phyloP scores from a whole-genome alignment of 371 early-diverging fungal genomes.

The Rhizomucor pusillus region DNA sequence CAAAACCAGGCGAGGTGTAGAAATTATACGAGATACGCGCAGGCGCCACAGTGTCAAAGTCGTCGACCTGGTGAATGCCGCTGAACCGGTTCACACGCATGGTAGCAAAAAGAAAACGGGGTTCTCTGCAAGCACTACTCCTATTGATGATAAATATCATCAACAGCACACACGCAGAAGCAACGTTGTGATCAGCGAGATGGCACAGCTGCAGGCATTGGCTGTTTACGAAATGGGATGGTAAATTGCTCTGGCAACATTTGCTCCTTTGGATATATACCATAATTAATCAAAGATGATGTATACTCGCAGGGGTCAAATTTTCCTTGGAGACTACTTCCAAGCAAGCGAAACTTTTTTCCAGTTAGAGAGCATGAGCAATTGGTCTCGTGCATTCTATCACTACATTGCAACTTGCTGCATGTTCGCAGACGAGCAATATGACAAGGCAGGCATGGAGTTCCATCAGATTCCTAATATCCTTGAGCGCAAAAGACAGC shows the following conservation, averaged over 20 bases:
- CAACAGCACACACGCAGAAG: slow-evolving; percentile 6
- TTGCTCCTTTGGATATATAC: too few relatives aligned
- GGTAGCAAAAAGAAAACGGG: neutral
- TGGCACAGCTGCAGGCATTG: slow-evolving; percentile 39
- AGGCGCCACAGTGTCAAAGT: slow-evolving; percentile 20
- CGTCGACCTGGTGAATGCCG: neutral
- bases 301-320: slow-evolving; percentile 34
- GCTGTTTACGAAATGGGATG: slow-evolving; percentile 53
- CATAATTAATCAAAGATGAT: neutral
- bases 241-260: slow-evolving; percentile 18
- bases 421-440: slow-evolving; percentile 51
- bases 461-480: slow-evolving; percentile 41
- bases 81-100: slow-evolving; percentile 5
- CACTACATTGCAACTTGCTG: slow-evolving; percentile 55
- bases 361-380: slow-evolving; percentile 47
- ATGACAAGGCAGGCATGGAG: slow-evolving; percentile 45
- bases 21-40: slow-evolving; percentile 40
- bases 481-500: slow-evolving; percentile 29
- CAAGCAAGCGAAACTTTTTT: slow-evolving; percentile 50
- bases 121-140: neutral
- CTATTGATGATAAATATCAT: slow-evolving; percentile 1
- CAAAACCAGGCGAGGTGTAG: slow-evolving; percentile 36
- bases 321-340: slow-evolving; percentile 50
- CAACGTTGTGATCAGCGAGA: slow-evolving; percentile 19
- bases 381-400: slow-evolving; percentile 52